Conservation (phyloP, 2,329 filamentous ascomycete species). For the Curvularia eragrostidis region DNA sequence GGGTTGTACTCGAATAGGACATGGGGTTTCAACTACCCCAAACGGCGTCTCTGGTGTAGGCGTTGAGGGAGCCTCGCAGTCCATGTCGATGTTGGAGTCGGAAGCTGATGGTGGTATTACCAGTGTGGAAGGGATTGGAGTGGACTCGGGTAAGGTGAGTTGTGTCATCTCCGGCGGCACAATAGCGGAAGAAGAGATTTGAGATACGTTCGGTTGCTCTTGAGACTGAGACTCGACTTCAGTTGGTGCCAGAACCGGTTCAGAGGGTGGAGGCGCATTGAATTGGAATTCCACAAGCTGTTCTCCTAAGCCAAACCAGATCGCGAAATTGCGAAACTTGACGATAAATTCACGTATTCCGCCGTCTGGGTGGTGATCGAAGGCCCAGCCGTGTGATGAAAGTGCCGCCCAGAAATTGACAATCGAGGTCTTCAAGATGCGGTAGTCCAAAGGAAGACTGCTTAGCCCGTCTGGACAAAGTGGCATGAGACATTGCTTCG, state of each 20-base stretch:
- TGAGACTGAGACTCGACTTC: background rate
- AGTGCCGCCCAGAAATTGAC: conserved; percentile 2
- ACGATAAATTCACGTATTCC: background rate
- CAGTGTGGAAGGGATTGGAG: no score
- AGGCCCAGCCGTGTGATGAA: background rate
- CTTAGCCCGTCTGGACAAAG: conserved; percentile 5
- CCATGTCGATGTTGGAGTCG: no score
- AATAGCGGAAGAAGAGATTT: background rate
- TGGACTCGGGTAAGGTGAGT: background rate
- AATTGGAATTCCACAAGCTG: background rate
- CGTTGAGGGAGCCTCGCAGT: background rate
- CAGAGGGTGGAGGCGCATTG: background rate
- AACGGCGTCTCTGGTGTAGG: no score
- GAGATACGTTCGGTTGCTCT: background rate
- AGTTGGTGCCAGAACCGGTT: background rate
- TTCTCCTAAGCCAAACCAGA: conserved; percentile 2
- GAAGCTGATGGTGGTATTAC: no score
- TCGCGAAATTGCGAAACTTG: background rate
- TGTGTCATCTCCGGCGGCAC: background rate
- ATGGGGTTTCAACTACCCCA: no score
- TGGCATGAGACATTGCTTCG: background rate
- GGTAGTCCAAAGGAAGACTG: background rate
- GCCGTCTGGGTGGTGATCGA: background rate
- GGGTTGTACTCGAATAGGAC: background rate
- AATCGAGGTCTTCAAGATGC: conserved; percentile 1